Conservation (phyloP, 306 rosid genomes). For the Quercus wislizeni region DNA sequence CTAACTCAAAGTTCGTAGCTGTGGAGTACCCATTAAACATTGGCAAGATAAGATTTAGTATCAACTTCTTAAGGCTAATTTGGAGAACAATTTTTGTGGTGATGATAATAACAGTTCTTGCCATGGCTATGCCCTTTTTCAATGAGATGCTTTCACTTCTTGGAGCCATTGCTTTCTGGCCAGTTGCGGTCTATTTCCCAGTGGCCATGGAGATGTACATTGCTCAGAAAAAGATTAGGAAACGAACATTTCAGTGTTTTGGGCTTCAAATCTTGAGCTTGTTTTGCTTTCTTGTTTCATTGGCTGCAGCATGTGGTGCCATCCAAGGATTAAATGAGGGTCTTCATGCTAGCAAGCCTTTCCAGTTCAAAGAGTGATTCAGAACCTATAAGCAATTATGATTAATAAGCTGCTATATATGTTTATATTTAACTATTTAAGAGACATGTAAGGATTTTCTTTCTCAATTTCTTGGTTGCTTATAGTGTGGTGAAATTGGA, state of each 20-base stretch:
- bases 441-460: no score
- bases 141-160: slow-evolving; percentile 52
- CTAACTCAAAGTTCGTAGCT: slow-evolving; percentile 38
- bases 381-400: no score
- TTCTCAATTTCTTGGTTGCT: no score
- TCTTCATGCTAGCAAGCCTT: background rate
- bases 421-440: no score
- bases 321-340: slow-evolving; percentile 26
- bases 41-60: slow-evolving; percentile 11
- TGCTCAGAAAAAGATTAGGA: slow-evolving; percentile 33
- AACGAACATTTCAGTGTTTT: slow-evolving; percentile 36
- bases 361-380: no score
- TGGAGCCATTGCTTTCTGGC: slow-evolving; percentile 69
- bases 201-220: slow-evolving; percentile 64
- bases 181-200: slow-evolving; percentile 53
- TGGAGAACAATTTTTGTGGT: slow-evolving; percentile 53
- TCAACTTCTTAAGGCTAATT: slow-evolving; percentile 50
- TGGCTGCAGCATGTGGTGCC: slow-evolving; percentile 33
- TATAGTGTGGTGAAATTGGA: no score
- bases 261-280: slow-evolving; percentile 41
- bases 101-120: slow-evolving; percentile 19
- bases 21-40: slow-evolving; percentile 24
- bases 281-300: slow-evolving; percentile 37
- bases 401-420: no score
- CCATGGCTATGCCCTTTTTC: slow-evolving; percentile 58